Base-by-base conservation (phyloP, 1,139 yeast genomes). In the Candida neerlandica region DNA sequence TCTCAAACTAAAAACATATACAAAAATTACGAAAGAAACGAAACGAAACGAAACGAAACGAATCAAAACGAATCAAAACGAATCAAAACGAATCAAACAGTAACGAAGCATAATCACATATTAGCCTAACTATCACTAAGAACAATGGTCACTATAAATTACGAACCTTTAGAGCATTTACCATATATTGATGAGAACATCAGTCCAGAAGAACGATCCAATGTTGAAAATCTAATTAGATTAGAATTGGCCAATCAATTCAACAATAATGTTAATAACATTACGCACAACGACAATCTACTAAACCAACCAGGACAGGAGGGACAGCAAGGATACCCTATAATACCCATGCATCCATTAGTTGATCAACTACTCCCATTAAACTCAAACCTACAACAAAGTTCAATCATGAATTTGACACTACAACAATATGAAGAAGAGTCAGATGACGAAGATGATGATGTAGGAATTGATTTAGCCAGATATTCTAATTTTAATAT, bases 171-270 rank as follows among this genome's bases (percentile, higher is more conserved):
- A 48, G 78, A 73, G 46, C 66, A 69, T 54, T 62, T 73, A 50
- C 74, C 73, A 38, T 59, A 58, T 38, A 57, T 67, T 40, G 75
- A 70, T 50, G 64, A 58, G n/a, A 59, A 62, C 34, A 63, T 72
- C 38, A 58, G 69, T 18, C 62, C 63, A 4, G 66, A 64, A 44
- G 76, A 73, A 52, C 54, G 74, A 44, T 62, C 63, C n/a, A 61
- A 64, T 21, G 74, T 73, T 5, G 76, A 73, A 52, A 65, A 60
- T 47, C 60, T 73, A 44, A 63, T 75, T 7, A 56, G 65, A 30
- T 56, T 55, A 33, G 76, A 73, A 53, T 50, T 69, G 44, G 57
- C 59, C 18, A 55, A 51, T 21, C 58, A 59, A 37, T 55, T 55
- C 29, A 53, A 56, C 42, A 47, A 48, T 40, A 53, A 55, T 43